Conservation (phyloP, 495 filamentous ascomycete genomes). For the Bacidia rubella region DNA sequence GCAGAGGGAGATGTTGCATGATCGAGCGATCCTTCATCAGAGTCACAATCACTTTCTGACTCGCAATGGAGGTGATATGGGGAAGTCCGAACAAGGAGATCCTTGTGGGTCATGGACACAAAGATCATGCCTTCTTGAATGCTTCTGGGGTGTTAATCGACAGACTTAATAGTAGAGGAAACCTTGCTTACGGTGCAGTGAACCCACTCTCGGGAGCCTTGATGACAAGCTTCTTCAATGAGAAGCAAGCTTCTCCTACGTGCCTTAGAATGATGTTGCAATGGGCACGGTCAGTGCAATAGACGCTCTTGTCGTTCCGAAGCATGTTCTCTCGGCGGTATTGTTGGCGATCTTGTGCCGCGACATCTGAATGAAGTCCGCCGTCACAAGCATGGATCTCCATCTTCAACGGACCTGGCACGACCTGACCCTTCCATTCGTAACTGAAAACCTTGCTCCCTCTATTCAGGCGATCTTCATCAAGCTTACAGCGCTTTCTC, state of each 20-base stretch:
- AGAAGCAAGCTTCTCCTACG: constrained; percentile 63
- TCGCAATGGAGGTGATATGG: constrained; percentile 41
- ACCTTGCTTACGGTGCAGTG: constrained; percentile 64
- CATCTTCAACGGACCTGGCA: constrained; percentile 67
- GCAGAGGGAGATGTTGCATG: background rate
- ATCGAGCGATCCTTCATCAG: background rate
- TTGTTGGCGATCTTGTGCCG: constrained; percentile 27
- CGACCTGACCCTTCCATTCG: constrained; percentile 70
- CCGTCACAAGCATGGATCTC: constrained; percentile 83
- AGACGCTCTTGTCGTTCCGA: constrained; percentile 66
- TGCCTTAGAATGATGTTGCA: constrained; percentile 80
- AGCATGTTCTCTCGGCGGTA: constrained; percentile 73
- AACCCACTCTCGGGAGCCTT: constrained; percentile 71
- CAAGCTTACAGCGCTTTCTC: constrained; percentile 65
- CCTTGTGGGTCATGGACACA: constrained; percentile 67
- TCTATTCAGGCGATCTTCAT: constrained; percentile 41
- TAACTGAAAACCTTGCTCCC: constrained; percentile 53
- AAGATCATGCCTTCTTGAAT: constrained; percentile 92
- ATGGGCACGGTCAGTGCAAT: constrained; percentile 70
- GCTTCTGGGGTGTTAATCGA: constrained; percentile 26
- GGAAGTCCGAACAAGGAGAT: constrained; percentile 58
- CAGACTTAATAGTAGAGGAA: background rate
- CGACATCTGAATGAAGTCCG: constrained; percentile 52
- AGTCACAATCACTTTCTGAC: background rate
- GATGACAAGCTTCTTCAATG: constrained; percentile 70